These are phyloP conservation scores for Exophiala calicioides DNA, from an alignment of 2,329 filamentous ascomycete genomes.

Conservation along the genomic window DNA sequence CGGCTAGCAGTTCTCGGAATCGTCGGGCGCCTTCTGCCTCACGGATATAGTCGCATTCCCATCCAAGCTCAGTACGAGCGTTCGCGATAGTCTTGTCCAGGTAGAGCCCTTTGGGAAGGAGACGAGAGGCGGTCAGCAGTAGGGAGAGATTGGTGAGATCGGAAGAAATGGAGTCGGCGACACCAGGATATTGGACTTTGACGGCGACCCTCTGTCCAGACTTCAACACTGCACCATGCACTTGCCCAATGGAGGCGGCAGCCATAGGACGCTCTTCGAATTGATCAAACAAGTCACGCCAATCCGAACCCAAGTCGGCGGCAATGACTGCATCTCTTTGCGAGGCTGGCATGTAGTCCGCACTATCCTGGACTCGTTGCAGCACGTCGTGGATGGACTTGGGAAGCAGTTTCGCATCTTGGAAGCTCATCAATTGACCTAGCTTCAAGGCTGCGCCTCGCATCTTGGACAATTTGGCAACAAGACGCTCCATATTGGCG, in stretches of 20 bases:
- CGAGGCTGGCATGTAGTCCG: conserved; percentile 96
- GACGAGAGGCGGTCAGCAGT: conserved; percentile 82
- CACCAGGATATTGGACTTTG: conserved; percentile 96
- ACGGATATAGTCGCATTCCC: conserved; percentile 94
- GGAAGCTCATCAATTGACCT: conserved; percentile 97
- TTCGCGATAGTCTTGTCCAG: conserved; percentile 98
- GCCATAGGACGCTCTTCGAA: conserved; percentile 94
- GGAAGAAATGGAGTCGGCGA: conserved; percentile 92
- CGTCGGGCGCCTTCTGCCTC: conserved; percentile 79
- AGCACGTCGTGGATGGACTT: conserved; percentile 83
- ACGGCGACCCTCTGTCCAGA: conserved; percentile 80
- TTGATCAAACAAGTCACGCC: conserved; percentile 77
- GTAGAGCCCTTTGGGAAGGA: conserved; percentile 88
- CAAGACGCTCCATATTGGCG: conserved; percentile 88
- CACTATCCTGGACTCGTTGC: conserved; percentile 91
- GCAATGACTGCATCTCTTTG: conserved; percentile 83
- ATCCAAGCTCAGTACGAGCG: conserved; percentile 83
- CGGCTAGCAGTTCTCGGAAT: conserved; percentile 75
- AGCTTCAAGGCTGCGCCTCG: conserved; percentile 94
- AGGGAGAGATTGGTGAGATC: conserved; percentile 92
- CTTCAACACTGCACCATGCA: conserved; percentile 80
- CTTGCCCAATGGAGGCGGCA: conserved; percentile 94
- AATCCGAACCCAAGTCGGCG: conserved; percentile 76
- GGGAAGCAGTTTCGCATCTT: conserved; percentile 94
- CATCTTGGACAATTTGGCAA: conserved; percentile 92